Conservation (phyloP, 352 stramenopile species). For the Globisporangium yorkense region DNA sequence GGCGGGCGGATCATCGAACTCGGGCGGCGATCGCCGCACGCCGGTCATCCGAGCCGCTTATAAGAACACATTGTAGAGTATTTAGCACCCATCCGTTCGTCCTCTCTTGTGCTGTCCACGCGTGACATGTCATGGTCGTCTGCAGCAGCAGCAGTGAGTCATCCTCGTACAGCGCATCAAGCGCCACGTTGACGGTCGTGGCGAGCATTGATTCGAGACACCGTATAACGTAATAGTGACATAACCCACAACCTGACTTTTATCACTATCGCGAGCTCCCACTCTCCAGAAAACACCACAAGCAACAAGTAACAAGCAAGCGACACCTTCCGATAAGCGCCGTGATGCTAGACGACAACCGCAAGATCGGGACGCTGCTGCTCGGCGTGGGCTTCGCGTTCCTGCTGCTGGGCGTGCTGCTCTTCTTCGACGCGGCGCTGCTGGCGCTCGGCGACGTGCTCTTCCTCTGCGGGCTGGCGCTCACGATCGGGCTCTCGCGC, state of each 20-base stretch:
- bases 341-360: slow-evolving; percentile 89
- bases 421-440: slow-evolving; percentile 94
- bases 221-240: not conserved
- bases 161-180: not conserved
- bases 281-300: no score
- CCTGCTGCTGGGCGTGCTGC: slow-evolving; percentile 90
- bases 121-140: no score
- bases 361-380: slow-evolving; percentile 93
- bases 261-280: not conserved
- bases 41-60: not conserved
- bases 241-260: not conserved
- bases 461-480: slow-evolving; percentile 90
- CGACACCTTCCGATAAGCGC: not conserved
- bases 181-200: no score
- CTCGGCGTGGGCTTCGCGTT: slow-evolving; percentile 91
- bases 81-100: not conserved
- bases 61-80: not conserved
- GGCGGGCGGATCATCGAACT: no score
- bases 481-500: slow-evolving; percentile 91
- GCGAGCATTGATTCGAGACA: no score
- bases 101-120: no score
- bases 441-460: slow-evolving; percentile 92
- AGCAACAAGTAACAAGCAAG: no score
- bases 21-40: no score
- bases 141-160: not conserved